phyloP scores from a whole-genome alignment of 2,329 filamentous ascomycete genomes.

The Trichoderma sp. region DNA sequence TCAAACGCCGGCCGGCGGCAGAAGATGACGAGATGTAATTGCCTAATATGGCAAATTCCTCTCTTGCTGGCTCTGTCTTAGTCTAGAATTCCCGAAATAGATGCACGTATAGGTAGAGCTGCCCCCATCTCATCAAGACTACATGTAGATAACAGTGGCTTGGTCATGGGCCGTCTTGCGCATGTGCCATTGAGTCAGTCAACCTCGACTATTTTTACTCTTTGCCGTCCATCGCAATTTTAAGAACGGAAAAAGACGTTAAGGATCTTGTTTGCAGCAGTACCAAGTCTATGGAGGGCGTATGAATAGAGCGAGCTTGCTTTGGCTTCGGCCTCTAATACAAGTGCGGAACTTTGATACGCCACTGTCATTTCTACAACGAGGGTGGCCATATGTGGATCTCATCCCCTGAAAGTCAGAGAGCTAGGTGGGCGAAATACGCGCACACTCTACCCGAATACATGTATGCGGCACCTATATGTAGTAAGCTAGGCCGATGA shows the following conservation, averaged over 20 bases:
- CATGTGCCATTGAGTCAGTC: constrained; percentile 1
- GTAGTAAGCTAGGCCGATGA: neutral
- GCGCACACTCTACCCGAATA: neutral
- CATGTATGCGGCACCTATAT: neutral
- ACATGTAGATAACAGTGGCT: neutral
- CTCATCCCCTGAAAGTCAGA: neutral
- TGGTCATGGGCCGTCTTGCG: constrained; percentile 14
- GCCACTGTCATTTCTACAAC: neutral
- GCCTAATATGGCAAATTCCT: neutral
- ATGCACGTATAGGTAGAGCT: neutral
- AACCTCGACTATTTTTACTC: neutral
- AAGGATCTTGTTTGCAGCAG: neutral
- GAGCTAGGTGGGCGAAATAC: neutral
- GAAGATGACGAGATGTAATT: neutral
- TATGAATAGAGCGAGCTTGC: neutral
- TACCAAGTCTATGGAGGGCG: too few species aligned
- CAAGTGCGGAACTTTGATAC: constrained; percentile 3
- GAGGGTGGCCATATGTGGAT: neutral
- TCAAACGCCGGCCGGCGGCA: neutral
- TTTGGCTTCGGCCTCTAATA: neutral
- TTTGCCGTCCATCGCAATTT: neutral
- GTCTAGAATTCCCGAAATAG: neutral
- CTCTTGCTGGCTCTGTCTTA: neutral
- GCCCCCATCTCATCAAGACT: neutral
- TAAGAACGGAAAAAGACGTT: neutral